These are phyloP conservation scores for Rhododendron williamsianum DNA, from an alignment of 148 eudicot species.

Conservation along the genomic window DNA sequence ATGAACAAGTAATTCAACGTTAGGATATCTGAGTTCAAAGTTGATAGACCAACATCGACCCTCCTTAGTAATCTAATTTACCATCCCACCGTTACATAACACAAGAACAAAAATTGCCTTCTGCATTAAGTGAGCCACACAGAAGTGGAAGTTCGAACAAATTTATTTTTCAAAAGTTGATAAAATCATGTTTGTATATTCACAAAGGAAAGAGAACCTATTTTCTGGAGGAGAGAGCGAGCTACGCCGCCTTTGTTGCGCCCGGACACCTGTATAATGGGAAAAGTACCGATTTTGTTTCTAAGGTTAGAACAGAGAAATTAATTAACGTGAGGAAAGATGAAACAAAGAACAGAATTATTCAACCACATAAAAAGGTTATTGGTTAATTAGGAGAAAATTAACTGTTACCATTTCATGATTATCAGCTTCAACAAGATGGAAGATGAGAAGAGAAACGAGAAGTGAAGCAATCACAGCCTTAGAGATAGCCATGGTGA, in stretches of 20 bases:
- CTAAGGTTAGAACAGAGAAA: neutral
- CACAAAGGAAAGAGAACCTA: neutral
- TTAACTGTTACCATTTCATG: constrained; percentile 6
- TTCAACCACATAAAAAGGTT: neutral
- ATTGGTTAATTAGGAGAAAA: no score
- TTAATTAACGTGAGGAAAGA: neutral
- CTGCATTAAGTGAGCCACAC: no score
- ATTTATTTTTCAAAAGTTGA: neutral
- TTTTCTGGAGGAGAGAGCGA: constrained; percentile 12
- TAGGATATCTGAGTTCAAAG: no score
- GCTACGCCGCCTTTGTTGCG: no score
- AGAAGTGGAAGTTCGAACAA: no score
- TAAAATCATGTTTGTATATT: neutral
- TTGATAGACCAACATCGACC: no score
- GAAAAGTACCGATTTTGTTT: neutral
- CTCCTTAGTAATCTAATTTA: no score
- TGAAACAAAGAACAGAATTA: neutral
- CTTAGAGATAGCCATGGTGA: constrained; percentile 17
- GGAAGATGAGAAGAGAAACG: constrained; percentile 18
- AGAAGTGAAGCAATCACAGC: constrained; percentile 19
- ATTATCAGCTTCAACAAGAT: constrained; percentile 15
- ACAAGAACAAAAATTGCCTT: no score
- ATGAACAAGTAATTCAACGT: no score
- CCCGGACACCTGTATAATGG: neutral
- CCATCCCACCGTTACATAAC: no score